Evolutionary conservation across 1,284 basidiomycete genomes (phyloP), one percentile per base, ranked within the genome.

Genomic region (Rugosomyces carneus): DNA sequence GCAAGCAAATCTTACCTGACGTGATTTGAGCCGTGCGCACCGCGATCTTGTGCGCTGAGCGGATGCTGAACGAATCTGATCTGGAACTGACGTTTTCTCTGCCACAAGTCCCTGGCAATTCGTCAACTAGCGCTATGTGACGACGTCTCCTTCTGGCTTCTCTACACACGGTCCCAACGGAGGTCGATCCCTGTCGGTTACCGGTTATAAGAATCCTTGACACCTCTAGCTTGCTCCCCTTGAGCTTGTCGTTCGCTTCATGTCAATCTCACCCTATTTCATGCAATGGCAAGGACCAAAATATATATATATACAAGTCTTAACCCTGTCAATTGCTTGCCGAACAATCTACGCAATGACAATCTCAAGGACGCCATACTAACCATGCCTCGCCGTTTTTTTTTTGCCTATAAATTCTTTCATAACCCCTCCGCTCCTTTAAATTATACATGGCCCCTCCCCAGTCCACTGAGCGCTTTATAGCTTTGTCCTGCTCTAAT

Each of bases 401-500:
- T 41, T n/a, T n/a, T n/a, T n/a, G n/a, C n/a, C 40, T 49, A 51
- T 49, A 53, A 52, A 48, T 53, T 38, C 34, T 34, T 7, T 18
- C 19, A 16, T 11, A 38, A 6, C n/a, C 46, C 16, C 34, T 31
- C 49, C 29, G 55, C 48, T 18, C 9, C 13, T 18, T 23, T 15
- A 21, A 56, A 13, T 24, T 32, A 20, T 24, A 3, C 9, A 62
- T 71, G 57, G 66, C 72, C 45, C 60, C 64, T 26, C 53, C 66
- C 49, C 70, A 69, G 34, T 47, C 64, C 38, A 51, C 64, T 20
- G 76, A 80, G 16, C 69, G 70, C 44, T 69, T 76, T 51, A 60
- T 81, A 32, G 69, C 77, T 8, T 60, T 84, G 35, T 74, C 78
- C 15, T 81, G 78, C 58, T 69, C 71, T 36, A 78, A 77, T 51